Evolutionary conservation across 2,329 filamentous ascomycete species (phyloP).

Genomic region (Fusarium palustre): DNA sequence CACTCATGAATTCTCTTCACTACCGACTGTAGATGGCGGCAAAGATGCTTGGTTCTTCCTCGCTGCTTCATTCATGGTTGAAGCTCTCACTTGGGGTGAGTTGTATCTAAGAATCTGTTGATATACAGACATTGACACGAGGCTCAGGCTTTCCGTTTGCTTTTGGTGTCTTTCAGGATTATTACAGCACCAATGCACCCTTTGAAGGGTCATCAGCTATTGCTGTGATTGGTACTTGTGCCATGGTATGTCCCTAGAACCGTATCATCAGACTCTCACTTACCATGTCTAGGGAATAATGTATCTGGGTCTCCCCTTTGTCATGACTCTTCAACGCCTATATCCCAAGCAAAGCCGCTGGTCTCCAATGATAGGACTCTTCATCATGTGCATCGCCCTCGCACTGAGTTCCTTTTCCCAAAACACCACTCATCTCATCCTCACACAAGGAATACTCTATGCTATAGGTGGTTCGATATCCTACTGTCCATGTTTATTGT

Average conservation of each 20-base stretch:
- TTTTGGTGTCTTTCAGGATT: slow-evolving; percentile 78
- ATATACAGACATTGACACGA: too few relatives aligned
- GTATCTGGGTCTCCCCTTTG: slow-evolving; percentile 58
- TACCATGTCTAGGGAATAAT: slow-evolving; percentile 59
- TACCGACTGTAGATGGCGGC: slow-evolving; percentile 50
- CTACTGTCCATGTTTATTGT: slow-evolving; percentile 68
- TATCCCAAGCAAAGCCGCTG: slow-evolving; percentile 56
- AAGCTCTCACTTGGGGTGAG: slow-evolving; percentile 52
- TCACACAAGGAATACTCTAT: slow-evolving; percentile 71
- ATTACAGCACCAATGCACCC: slow-evolving; percentile 70
- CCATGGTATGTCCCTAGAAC: slow-evolving; percentile 59
- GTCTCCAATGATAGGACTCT: slow-evolving; percentile 59
- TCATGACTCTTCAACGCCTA: slow-evolving; percentile 18
- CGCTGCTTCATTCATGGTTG: slow-evolving; percentile 49
- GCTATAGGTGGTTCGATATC: slow-evolving; percentile 67
- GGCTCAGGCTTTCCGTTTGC: slow-evolving; percentile 55
- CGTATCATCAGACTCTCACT: background rate
- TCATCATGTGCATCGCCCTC: slow-evolving; percentile 64
- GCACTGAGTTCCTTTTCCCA: slow-evolving; percentile 65
- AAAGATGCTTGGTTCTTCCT: slow-evolving; percentile 53
- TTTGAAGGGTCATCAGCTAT: slow-evolving; percentile 68
- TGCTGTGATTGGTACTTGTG: slow-evolving; percentile 72
- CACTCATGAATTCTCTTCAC: slow-evolving; percentile 1
- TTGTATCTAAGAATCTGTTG: accelerated
- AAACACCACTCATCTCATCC: slow-evolving; percentile 65